These are phyloP conservation scores for Rubia peregrina DNA, from an alignment of 305 asterid species.

Conservation along the genomic window DNA sequence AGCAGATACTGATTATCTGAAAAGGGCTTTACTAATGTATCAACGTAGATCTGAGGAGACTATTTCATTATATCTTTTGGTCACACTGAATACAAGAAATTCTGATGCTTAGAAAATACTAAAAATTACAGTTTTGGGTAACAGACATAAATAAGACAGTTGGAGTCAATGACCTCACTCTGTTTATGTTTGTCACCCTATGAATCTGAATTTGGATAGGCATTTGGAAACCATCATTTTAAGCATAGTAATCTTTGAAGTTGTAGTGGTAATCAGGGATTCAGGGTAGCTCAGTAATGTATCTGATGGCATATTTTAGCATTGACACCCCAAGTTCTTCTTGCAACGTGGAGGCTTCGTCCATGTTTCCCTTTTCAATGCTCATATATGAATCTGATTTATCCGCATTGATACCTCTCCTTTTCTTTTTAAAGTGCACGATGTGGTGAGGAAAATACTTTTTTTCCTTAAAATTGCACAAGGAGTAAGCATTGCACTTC, in stretches of 20 bases:
- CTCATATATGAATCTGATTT: not conserved
- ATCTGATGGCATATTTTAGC: constrained; percentile 5
- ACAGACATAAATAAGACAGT: constrained; percentile 7
- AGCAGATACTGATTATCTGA: not conserved
- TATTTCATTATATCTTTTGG: not conserved
- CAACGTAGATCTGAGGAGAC: not conserved
- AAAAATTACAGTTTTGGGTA: not conserved
- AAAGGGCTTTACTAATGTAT: not conserved
- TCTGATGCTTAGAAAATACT: not conserved
- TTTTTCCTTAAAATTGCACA: not conserved
- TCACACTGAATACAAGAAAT: not conserved
- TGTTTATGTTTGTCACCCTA: constrained; percentile 17
- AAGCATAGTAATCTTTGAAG: constrained; percentile 12
- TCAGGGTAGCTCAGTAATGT: not conserved
- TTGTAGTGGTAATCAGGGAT: not conserved
- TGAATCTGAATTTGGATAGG: constrained; percentile 14
- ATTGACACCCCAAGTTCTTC: not conserved
- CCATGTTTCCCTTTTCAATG: not conserved
- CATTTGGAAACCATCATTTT: constrained; percentile 16
- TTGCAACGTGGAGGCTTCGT: not conserved
- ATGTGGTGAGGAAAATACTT: not conserved
- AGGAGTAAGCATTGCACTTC: not conserved
- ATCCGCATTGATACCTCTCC: not conserved
- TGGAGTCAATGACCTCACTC: constrained; percentile 8
- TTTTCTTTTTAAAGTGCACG: not conserved